These are phyloP conservation scores for Margaritispora aquatica DNA, from an alignment of 495 filamentous ascomycete genomes.

Conservation along the genomic window DNA sequence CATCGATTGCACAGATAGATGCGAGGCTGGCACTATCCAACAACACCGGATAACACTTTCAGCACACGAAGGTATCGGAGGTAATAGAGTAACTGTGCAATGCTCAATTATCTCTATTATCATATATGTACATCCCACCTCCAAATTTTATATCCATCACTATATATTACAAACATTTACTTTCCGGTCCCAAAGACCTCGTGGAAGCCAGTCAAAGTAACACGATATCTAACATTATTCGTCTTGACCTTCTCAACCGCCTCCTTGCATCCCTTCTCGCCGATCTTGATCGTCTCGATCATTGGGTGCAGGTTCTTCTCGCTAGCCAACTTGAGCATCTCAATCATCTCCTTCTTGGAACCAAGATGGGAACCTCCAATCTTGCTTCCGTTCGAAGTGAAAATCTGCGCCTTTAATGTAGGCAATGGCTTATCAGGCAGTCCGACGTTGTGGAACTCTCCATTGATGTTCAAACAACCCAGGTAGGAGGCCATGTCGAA, in stretches of 20 bases:
- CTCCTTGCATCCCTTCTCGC: slow-evolving; percentile 64
- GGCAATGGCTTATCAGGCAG: slow-evolving; percentile 23
- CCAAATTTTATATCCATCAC: no score
- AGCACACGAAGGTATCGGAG: no score
- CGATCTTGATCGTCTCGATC: slow-evolving; percentile 66
- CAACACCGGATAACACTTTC: no score
- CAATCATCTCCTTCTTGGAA: slow-evolving; percentile 61
- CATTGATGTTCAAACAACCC: slow-evolving; percentile 60
- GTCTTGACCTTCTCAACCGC: slow-evolving; percentile 62
- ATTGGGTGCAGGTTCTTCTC: slow-evolving; percentile 67
- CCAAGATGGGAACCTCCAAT: slow-evolving; percentile 62
- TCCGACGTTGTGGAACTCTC: slow-evolving; percentile 56
- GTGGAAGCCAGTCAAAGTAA: slow-evolving; percentile 59
- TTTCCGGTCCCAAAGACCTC: slow-evolving; percentile 43
- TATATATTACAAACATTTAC: background rate
- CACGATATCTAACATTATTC: slow-evolving; percentile 62
- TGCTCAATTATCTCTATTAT: no score
- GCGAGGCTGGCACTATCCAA: no score
- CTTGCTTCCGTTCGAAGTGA: slow-evolving; percentile 15
- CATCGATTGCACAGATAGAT: no score
- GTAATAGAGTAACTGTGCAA: no score
- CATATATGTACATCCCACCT: no score
- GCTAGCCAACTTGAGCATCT: slow-evolving; percentile 68
- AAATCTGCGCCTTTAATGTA: slow-evolving; percentile 20
- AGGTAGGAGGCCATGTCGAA: slow-evolving; percentile 62